phyloP scores from a whole-genome alignment of 257 asterid species.

The Galeopsis tetrahit region DNA sequence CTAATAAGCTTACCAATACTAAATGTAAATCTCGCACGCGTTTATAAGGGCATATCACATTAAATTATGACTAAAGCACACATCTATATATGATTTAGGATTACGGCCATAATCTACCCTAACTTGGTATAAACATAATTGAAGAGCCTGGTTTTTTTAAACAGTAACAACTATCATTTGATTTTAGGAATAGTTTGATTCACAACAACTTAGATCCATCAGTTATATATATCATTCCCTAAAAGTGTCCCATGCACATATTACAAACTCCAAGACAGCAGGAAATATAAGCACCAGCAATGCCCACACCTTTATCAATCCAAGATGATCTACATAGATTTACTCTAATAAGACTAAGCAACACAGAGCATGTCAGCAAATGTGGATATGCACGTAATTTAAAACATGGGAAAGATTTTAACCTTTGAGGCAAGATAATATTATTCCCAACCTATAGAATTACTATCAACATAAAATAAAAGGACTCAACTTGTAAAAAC shows the following conservation, averaged over 20 bases:
- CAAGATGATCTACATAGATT: background rate
- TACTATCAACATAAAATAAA: conserved; percentile 2
- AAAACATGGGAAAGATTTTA: background rate
- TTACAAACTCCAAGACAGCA: conserved; percentile 18
- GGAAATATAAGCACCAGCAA: conserved; percentile 9
- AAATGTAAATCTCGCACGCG: background rate
- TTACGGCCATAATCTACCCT: conserved; percentile 18
- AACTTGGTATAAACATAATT: conserved; percentile 6
- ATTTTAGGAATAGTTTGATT: too few relatives aligned
- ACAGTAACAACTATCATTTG: conserved; percentile 4
- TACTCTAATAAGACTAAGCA: background rate
- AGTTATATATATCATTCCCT: conserved; percentile 24
- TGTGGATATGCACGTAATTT: conserved; percentile 14
- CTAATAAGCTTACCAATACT: background rate
- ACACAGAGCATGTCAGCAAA: conserved; percentile 18
- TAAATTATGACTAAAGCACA: conserved; percentile 14
- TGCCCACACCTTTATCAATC: conserved; percentile 7
- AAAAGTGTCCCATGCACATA: conserved; percentile 4
- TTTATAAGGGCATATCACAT: background rate
- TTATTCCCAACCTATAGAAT: conserved; percentile 6
- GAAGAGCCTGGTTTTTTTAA: background rate
- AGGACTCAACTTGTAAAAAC: background rate
- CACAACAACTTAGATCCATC: background rate
- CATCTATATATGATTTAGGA: background rate
- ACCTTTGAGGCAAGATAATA: background rate